phyloP scores from a whole-genome alignment of 2,329 filamentous ascomycete species.

The Colletotrichum chrysophilum region DNA sequence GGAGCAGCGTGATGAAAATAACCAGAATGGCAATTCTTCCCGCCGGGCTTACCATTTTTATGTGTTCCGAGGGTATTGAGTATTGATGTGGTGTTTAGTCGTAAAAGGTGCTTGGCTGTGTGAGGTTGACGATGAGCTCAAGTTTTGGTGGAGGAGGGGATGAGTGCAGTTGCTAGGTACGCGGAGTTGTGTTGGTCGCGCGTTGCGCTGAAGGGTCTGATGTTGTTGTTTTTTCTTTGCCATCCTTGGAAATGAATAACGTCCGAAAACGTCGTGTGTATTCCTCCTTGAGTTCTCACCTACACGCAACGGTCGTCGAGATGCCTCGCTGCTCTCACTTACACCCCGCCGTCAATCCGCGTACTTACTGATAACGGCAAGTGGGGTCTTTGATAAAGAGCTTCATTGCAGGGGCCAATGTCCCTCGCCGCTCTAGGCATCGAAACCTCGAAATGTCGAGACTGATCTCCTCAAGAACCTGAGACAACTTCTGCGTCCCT shows the following conservation, averaged over 20 bases:
- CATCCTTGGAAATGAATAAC: neutral
- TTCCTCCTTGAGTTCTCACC: neutral
- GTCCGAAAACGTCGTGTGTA: neutral
- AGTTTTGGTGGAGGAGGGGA: neutral
- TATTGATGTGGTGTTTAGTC: neutral
- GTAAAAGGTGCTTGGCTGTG: neutral
- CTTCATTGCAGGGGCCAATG: neutral
- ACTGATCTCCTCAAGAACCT: neutral
- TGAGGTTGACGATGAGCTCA: neutral
- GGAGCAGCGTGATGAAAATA: constrained; percentile 32
- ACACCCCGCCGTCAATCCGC: neutral
- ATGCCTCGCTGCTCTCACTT: neutral
- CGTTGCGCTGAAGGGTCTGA: neutral
- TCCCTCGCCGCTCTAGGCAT: neutral
- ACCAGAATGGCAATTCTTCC: constrained; percentile 36
- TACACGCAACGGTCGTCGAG: neutral
- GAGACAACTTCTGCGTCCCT: neutral
- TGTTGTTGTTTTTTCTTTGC: neutral
- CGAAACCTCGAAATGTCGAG: neutral
- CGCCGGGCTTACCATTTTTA: constrained; percentile 31
- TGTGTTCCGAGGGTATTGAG: neutral
- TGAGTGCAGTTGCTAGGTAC: neutral
- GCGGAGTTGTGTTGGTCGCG: neutral
- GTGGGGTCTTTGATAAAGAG: neutral
- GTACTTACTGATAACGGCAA: neutral